A percentile compares a stretch with the other conserved stretches of the same genome.
Conservation (phyloP, 495 filamentous ascomycete genomes). For the Xylaria castorea region DNA sequence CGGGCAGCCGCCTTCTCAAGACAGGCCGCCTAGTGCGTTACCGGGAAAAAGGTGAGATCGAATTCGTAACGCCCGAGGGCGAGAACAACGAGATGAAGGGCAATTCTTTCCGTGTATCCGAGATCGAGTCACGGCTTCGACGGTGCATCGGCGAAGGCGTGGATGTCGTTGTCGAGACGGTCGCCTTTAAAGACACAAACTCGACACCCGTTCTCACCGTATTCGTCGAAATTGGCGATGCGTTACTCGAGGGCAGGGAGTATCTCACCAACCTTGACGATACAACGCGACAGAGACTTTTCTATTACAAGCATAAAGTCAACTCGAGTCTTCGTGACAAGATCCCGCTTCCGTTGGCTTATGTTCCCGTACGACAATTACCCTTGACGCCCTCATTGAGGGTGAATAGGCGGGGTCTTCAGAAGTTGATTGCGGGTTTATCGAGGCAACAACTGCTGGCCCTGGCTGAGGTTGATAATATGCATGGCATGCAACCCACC, state of each 20-base stretch:
- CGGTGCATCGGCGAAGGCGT: slow-evolving; percentile 53
- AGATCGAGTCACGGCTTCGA: slow-evolving; percentile 52
- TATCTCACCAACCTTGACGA: slow-evolving; percentile 40
- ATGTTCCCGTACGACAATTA: slow-evolving; percentile 51
- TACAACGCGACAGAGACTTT: slow-evolving; percentile 46
- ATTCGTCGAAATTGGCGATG: slow-evolving; percentile 55
- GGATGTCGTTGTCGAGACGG: slow-evolving; percentile 53
- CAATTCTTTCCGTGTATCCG: slow-evolving; percentile 45
- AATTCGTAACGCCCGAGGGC: slow-evolving; percentile 47
- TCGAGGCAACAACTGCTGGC: slow-evolving; percentile 48
- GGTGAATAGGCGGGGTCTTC: slow-evolving; percentile 49
- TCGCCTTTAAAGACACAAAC: slow-evolving; percentile 49
- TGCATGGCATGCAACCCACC: slow-evolving; percentile 41
- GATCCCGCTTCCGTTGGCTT: slow-evolving; percentile 48
- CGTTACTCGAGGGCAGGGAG: slow-evolving; percentile 41
- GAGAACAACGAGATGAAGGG: slow-evolving; percentile 41
- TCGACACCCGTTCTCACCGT: slow-evolving; percentile 46
- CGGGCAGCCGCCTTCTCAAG: slow-evolving; percentile 43
- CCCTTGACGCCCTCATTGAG: slow-evolving; percentile 53
- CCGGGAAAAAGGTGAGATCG: slow-evolving; percentile 51
- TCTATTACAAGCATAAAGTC: slow-evolving; percentile 48
- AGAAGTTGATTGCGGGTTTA: slow-evolving; percentile 46
- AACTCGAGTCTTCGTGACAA: slow-evolving; percentile 45
- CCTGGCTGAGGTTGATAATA: slow-evolving; percentile 42
- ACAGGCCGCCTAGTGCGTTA: slow-evolving; percentile 55